These are phyloP conservation scores for Coniochaeta pulveracea DNA, from an alignment of 2,329 filamentous ascomycete species.

Conservation along the genomic window DNA sequence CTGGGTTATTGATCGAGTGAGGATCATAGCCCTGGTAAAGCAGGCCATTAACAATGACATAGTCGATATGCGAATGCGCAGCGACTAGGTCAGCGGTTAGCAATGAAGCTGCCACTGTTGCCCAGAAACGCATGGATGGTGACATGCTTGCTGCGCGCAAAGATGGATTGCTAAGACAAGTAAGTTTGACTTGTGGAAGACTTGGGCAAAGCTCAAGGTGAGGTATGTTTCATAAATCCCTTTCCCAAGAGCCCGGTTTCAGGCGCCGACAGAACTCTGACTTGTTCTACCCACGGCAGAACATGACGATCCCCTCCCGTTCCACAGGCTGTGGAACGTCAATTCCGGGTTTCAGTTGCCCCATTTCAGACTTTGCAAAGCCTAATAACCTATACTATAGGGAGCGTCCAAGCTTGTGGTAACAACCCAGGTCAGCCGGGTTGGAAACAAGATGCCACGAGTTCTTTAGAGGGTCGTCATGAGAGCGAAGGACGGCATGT, in stretches of 20 bases:
- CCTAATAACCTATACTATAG: not conserved
- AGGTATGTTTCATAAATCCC: not conserved
- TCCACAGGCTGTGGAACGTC: not conserved
- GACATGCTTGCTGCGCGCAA: not conserved
- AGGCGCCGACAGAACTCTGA: too few relatives aligned
- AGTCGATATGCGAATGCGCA: slow-evolving; percentile 19
- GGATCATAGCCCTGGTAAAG: slow-evolving; percentile 31
- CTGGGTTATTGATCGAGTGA: slow-evolving; percentile 8
- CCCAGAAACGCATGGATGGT: not conserved
- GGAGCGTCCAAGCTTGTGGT: not conserved
- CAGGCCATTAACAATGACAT: slow-evolving; percentile 29
- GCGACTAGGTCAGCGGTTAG: slow-evolving; percentile 4
- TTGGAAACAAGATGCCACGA: not conserved
- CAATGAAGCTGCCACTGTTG: not conserved
- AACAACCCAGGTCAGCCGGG: slow-evolving; percentile 1
- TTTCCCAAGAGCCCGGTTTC: not conserved
- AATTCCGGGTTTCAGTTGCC: not conserved
- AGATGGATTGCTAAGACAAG: not conserved
- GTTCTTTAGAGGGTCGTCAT: not conserved
- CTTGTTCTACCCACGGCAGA: too few relatives aligned
- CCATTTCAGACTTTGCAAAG: not conserved
- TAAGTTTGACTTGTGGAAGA: not conserved
- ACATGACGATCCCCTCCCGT: too few relatives aligned
- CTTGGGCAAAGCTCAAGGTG: not conserved
- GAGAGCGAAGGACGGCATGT: not conserved